Evolutionary conservation across 495 filamentous ascomycete species (phyloP).

Genomic region (Apiosordaria backusii): DNA sequence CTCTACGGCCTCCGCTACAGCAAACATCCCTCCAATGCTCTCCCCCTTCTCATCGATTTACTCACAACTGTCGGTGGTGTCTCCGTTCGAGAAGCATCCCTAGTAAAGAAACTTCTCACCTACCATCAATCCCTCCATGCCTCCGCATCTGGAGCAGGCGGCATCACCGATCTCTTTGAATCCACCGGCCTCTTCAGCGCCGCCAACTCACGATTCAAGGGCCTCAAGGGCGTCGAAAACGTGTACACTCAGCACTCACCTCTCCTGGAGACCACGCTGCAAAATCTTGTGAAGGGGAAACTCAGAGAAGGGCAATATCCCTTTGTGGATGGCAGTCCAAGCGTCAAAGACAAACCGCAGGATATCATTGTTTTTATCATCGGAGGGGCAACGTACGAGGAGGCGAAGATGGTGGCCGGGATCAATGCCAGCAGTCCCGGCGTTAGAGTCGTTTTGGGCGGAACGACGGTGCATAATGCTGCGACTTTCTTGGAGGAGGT

Average conservation of each 20-base stretch:
- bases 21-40: slow-evolving; percentile 72
- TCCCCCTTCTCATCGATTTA: slow-evolving; percentile 80
- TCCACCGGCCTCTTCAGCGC: slow-evolving; percentile 87
- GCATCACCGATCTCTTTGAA: slow-evolving; percentile 88
- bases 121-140: slow-evolving; percentile 83
- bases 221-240: slow-evolving; percentile 94
- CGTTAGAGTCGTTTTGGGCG: slow-evolving; percentile 80
- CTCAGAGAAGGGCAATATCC: slow-evolving; percentile 82
- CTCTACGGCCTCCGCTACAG: slow-evolving; percentile 91
- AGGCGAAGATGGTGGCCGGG: slow-evolving; percentile 88
- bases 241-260: slow-evolving; percentile 98
- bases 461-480: slow-evolving; percentile 82
- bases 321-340: slow-evolving; percentile 80
- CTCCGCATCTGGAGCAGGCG: slow-evolving; percentile 55
- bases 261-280: slow-evolving; percentile 76
- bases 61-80: slow-evolving; percentile 73
- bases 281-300: slow-evolving; percentile 87
- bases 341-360: slow-evolving; percentile 89
- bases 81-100: slow-evolving; percentile 64
- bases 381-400: slow-evolving; percentile 91
- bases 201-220: slow-evolving; percentile 85
- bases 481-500: slow-evolving; percentile 83
- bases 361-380: slow-evolving; percentile 93
- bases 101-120: slow-evolving; percentile 70
- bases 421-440: slow-evolving; percentile 90